These are phyloP conservation scores for Aspergillus latus DNA, from an alignment of 2,329 filamentous ascomycete species.

Conservation along the genomic window DNA sequence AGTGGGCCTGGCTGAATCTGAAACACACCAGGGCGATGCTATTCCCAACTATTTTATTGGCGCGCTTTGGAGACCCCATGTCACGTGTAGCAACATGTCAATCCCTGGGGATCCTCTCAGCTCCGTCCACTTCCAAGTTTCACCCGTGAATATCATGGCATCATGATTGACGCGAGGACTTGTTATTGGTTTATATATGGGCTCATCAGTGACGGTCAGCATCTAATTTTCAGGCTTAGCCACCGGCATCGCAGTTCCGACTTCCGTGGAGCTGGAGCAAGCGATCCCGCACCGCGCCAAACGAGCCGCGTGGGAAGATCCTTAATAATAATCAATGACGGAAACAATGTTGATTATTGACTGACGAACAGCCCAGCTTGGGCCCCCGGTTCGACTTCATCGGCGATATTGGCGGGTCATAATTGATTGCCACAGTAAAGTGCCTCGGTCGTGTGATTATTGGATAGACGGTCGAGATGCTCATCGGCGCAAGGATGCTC, in stretches of 20 bases:
- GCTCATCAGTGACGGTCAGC: not conserved
- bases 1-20: slow-evolving; percentile 22
- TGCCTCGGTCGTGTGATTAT: slow-evolving; percentile 2
- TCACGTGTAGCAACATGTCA: slow-evolving; percentile 13
- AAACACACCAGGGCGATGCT: slow-evolving; percentile 31
- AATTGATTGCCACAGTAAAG: slow-evolving; percentile 13
- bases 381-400: slow-evolving; percentile 21
- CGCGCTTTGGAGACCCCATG: slow-evolving; percentile 2
- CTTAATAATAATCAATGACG: not conserved
- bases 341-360: not conserved
- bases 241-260: not conserved
- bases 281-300: not conserved
- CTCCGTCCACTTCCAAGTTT: not conserved
- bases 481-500: not conserved
- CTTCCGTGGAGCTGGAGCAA: not conserved
- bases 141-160: slow-evolving; percentile 3
- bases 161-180: slow-evolving; percentile 5
- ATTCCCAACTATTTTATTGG: slow-evolving; percentile 21
- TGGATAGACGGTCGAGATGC: not conserved
- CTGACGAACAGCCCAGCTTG: slow-evolving; percentile 18
- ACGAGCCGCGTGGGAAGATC: slow-evolving; percentile 7
- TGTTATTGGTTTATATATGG: not conserved
- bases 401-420: slow-evolving; percentile 16
- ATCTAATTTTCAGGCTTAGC: not conserved
- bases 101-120: not conserved